These are phyloP conservation scores for Globisporangium emineosum DNA, from an alignment of 352 stramenopile genomes.

Conservation along the genomic window DNA sequence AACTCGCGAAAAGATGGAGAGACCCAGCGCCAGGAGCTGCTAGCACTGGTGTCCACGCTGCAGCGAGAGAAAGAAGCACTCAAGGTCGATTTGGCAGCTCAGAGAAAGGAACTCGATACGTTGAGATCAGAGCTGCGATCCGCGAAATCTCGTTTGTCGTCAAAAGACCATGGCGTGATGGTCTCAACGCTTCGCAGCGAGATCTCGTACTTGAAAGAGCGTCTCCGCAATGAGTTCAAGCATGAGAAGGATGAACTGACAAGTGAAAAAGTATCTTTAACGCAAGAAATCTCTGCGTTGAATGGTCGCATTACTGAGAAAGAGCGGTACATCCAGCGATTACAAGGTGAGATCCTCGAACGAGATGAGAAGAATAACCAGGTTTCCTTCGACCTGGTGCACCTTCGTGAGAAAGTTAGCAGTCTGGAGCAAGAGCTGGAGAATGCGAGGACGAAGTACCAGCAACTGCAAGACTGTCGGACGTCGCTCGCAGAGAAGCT, in stretches of 20 bases:
- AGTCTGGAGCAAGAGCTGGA: conserved; percentile 38
- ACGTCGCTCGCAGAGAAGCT: conserved; percentile 55
- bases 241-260: conserved; percentile 51
- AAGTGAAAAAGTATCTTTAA: conserved; percentile 34
- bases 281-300: conserved; percentile 40
- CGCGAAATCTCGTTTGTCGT: conserved; percentile 34
- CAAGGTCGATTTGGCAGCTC: conserved; percentile 21
- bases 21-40: conserved; percentile 42
- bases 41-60: conserved; percentile 32
- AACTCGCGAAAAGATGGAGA: conserved; percentile 39
- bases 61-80: conserved; percentile 40
- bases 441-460: conserved; percentile 40
- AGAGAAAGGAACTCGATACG: conserved; percentile 28
- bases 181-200: conserved; percentile 62
- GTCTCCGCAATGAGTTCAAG: conserved; percentile 57
- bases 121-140: conserved; percentile 32
- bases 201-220: conserved; percentile 55
- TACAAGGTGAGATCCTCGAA: conserved; percentile 40
- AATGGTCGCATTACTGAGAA: conserved; percentile 41
- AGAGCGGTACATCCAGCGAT: conserved; percentile 31
- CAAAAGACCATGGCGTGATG: conserved; percentile 52
- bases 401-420: conserved; percentile 38
- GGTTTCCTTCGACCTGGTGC: conserved; percentile 31
- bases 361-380: conserved; percentile 42
- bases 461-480: conserved; percentile 50